phyloP scores from a whole-genome alignment of 306 rosid species.

The Citrullus mucosospermus region DNA sequence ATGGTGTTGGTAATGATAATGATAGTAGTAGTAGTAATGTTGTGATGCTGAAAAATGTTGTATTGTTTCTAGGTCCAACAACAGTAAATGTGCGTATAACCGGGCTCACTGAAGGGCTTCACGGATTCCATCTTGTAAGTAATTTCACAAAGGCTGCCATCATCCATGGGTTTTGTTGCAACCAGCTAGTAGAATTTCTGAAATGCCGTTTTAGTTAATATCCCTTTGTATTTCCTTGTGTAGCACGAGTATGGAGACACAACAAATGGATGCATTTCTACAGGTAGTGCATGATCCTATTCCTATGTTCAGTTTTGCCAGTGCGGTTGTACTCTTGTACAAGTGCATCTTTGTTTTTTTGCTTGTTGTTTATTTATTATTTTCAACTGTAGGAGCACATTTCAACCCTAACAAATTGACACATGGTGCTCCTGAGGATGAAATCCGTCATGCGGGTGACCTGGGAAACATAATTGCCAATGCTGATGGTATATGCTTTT shows the following conservation, averaged over 20 bases:
- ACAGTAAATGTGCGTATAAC: conserved; percentile 66
- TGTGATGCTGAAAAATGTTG: neutral
- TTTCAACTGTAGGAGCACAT: conserved; percentile 54
- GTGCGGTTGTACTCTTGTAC: neutral
- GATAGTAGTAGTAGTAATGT: too few relatives aligned
- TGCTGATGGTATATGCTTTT: conserved; percentile 39
- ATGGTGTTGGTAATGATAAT: neutral
- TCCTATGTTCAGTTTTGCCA: neutral
- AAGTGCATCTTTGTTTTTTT: neutral
- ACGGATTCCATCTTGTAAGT: conserved; percentile 86
- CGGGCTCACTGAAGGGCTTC: conserved; percentile 80
- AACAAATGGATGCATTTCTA: conserved; percentile 92
- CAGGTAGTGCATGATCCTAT: conserved; percentile 30
- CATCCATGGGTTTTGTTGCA: neutral
- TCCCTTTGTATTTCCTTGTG: conserved; percentile 12
- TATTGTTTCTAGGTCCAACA: conserved; percentile 56
- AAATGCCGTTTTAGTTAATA: neutral
- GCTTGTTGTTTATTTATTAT: neutral
- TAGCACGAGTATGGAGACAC: conserved; percentile 96
- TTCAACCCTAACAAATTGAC: conserved; percentile 58
- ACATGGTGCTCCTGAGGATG: conserved; percentile 92
- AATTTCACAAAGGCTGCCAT: conserved; percentile 7
- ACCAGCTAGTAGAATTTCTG: neutral
- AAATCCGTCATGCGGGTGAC: conserved; percentile 98
- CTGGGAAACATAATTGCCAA: conserved; percentile 95